A percentile compares a stretch with the other conserved stretches of the same genome.
Evolutionary conservation across 1,139 yeast genomes (phyloP).

Genomic region (Saccharomyces hybrid): DNA sequence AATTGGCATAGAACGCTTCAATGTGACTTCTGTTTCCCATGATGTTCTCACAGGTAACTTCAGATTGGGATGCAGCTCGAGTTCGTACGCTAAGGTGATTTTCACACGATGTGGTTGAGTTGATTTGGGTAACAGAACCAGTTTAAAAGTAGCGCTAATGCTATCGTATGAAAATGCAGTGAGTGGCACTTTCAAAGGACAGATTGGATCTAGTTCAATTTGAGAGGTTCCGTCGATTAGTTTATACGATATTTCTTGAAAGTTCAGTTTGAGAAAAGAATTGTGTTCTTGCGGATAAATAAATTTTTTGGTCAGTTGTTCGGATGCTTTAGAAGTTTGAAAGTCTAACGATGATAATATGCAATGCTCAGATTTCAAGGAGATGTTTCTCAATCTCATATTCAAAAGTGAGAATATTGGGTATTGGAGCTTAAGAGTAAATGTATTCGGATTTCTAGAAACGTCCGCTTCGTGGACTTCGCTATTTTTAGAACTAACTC

Average conservation of each 20-base stretch:
- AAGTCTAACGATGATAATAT: conserved; percentile 30
- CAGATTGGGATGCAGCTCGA: conserved; percentile 6
- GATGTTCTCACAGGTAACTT: conserved; percentile 21
- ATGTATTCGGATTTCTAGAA: neutral
- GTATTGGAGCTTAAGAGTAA: conserved; percentile 11
- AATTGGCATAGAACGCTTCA: conserved; percentile 16
- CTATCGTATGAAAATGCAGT: conserved; percentile 22
- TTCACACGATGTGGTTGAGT: conserved; percentile 21
- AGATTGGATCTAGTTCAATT: conserved; percentile 20
- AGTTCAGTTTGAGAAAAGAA: conserved; percentile 9
- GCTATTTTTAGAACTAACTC: neutral
- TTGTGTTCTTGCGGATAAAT: neutral
- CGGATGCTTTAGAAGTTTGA: conserved; percentile 27
- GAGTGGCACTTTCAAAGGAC: conserved; percentile 20
- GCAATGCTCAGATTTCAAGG: conserved; percentile 15
- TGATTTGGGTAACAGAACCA: conserved; percentile 16
- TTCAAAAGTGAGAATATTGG: conserved; percentile 30
- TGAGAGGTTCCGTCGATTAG: conserved; percentile 20
- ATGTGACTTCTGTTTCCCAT: conserved; percentile 31
- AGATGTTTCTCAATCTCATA: conserved; percentile 28
- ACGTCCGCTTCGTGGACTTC: neutral
- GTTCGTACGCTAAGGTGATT: conserved; percentile 20
- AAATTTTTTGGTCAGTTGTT: conserved; percentile 14
- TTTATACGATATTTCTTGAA: conserved; percentile 18
- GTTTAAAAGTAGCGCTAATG: conserved; percentile 23